Evolutionary conservation across 2,329 filamentous ascomycete genomes (phyloP), one percentile per base, ranked within the genome.

Genomic region (Aschersonia sp.): DNA sequence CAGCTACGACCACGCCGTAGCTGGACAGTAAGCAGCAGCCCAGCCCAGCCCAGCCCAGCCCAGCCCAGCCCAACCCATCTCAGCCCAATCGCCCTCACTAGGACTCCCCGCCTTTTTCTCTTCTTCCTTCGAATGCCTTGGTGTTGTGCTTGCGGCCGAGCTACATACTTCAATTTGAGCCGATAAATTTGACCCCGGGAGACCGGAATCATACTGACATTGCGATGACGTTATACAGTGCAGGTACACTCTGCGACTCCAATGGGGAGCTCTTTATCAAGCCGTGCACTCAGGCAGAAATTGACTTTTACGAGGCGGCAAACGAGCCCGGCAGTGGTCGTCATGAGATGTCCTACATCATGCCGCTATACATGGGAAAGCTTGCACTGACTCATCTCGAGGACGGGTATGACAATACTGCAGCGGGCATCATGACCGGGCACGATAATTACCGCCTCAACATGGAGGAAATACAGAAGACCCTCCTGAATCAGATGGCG

Each of bases 231-330:
- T 22, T 8, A 22, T 29, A 6, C 60, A 95, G 89, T 67, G 89
- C 94, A 55, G 92, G 92, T 53, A 90, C 94, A 44, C 77, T 94
- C 57, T 88, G 83, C 60, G 87, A 94, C 59, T 72, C 76, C 48
- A 80, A 86, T 47, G 92, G 92, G 61, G 79, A 84, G 53, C 72
- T 97, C 35, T 85, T 98, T 62, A 87, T 95, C 61, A 98, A 98
- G 66, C 92, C 92, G 14, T 97, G 90, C 64, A 94, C 86, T 0
- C 68, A 79, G 52, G 74, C 81, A 53, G 92, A 98, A 67, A 79
- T 97, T 56, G 74, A 80, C 43, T 98, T 98, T 65, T 98, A 98
- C 71, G 79, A 95, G 62, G 77, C 79, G 40, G 81, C 81, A 31
- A 63, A 65, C 22, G 22, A 22, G 22, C 22, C 22, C 22, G 22